phyloP scores from a whole-genome alignment of 2,329 filamentous ascomycete species.

The Lomentospora prolificans region DNA sequence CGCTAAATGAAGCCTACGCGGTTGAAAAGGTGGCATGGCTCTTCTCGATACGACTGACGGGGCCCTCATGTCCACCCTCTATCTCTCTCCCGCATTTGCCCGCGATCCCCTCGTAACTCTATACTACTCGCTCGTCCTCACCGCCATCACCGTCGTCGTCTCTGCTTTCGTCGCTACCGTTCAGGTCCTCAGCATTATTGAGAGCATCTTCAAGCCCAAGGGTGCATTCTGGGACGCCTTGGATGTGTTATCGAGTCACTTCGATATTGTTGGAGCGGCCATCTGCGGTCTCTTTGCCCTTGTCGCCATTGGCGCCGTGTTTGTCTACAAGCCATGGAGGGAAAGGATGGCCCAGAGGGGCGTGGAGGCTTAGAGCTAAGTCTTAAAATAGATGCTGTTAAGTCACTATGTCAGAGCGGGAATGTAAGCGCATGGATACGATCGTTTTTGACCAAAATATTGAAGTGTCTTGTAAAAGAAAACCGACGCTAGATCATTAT shows the following conservation, averaged over 20 bases:
- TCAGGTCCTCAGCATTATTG: slow-evolving; percentile 69
- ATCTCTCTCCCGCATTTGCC: slow-evolving; percentile 70
- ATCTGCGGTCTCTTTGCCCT: slow-evolving; percentile 82
- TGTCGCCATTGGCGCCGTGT: slow-evolving; percentile 61
- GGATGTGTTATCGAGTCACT: slow-evolving; percentile 63
- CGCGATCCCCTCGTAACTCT: slow-evolving; percentile 79
- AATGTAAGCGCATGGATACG: no score
- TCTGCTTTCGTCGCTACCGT: slow-evolving; percentile 78
- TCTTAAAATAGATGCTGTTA: not conserved
- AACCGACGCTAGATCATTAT: no score
- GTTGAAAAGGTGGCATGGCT: slow-evolving; percentile 87
- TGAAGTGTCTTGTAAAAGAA: no score
- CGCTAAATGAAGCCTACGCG: no score
- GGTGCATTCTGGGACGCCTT: slow-evolving; percentile 91
- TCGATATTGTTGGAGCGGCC: slow-evolving; percentile 73
- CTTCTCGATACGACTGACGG: slow-evolving; percentile 87
- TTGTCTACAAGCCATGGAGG: slow-evolving; percentile 75
- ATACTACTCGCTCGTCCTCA: slow-evolving; percentile 88
- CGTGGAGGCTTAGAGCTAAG: not conserved
- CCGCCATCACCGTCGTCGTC: slow-evolving; percentile 71
- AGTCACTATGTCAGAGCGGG: not conserved
- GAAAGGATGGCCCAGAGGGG: slow-evolving; percentile 22
- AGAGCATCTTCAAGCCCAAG: slow-evolving; percentile 63
- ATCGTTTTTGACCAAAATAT: no score
- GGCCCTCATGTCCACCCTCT: slow-evolving; percentile 89